Percentiles rank a stretch among this genome's conserved stretches.
Evolutionary conservation across 2,329 filamentous ascomycete genomes (phyloP).

Genomic region (Colletotrichum sublineola): DNA sequence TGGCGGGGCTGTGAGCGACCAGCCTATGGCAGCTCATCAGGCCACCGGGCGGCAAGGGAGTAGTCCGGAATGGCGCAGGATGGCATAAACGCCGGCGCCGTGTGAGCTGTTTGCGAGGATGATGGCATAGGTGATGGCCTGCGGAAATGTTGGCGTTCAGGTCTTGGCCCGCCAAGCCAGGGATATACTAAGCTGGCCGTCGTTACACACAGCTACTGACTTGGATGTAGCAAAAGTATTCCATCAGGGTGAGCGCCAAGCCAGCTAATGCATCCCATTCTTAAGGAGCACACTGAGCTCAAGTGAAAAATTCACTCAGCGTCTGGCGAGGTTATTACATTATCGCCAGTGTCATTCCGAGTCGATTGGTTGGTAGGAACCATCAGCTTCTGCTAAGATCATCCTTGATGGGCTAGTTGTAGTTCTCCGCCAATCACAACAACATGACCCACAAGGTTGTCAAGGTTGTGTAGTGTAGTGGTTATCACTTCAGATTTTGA

Average conservation of each 20-base stretch:
- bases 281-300: rapidly evolving
- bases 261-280: background rate
- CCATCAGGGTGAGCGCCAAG: constrained; percentile 1
- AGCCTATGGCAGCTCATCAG: constrained; percentile 41
- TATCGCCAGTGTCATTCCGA: background rate
- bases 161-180: constrained; percentile 25
- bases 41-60: constrained; percentile 34
- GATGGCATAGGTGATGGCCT: constrained; percentile 40
- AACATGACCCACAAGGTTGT: background rate
- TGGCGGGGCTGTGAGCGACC: constrained; percentile 36
- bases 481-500: constrained; percentile 43
- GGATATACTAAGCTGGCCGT: constrained; percentile 21
- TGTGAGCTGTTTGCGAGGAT: constrained; percentile 32
- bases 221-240: background rate
- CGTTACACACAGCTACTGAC: background rate
- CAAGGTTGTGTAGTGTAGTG: constrained; percentile 41
- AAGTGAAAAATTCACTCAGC: background rate
- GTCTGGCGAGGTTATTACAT: background rate
- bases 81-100: constrained; percentile 29
- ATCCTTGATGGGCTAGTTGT: background rate
- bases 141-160: constrained; percentile 27
- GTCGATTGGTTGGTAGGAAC: background rate
- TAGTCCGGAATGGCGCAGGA: constrained; percentile 39
- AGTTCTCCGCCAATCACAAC: background rate
- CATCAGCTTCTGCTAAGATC: background rate